Evolutionary conservation across 768 basidiomycete species (phyloP), one percentile per base, ranked within the genome.

Genomic region (Tricholoma matsutake): DNA sequence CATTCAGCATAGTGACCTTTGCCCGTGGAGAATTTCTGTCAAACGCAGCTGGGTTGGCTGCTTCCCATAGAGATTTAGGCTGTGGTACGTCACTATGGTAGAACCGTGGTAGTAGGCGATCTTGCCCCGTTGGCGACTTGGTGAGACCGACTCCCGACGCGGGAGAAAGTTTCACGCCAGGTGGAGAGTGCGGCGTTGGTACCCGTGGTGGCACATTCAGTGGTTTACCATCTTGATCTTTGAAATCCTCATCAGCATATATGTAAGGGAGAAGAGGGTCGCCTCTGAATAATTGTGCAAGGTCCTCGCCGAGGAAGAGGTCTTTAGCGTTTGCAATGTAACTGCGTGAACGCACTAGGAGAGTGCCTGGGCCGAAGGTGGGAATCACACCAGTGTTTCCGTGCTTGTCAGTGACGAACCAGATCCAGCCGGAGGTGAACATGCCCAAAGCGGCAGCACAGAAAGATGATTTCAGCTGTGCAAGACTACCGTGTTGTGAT

Each of bases 301-400:
- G 45, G 51, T 52, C 62, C 35, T 63, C 49, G 9, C 64, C 67
- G 7, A 68, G 64, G n/a, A 61, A 57, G 18, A 57, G 56, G 4
- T 57, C 60, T 63, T 65, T 62, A 54, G 56, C 61, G 43, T 59
- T 63, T 0, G 68, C 74, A 64, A 74, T 72, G 60, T 81, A 79
- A 0, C 64, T 56, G 16, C 86, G 79, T 32, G 86, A 86, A 22
- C 86, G 80, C 63, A 96, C 81, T 66, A 98, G 86, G 20, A 97
- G 79, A 1, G 96, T 96, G 16, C 93, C 94, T 0, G 92, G 82
- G 5, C 92, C 95, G 68, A 94, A 92, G 0, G 96, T 96, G 14
- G 93, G 91, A 54, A 94, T 73, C 62, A 96, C 81, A 25, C 86
- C 94, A 34, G 78, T 79, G 64, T 82, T 80, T 14, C 85, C 86